These are phyloP conservation scores for Wallacemonas sp. DNA, from an alignment of 208 protist species.

Conservation along the genomic window DNA sequence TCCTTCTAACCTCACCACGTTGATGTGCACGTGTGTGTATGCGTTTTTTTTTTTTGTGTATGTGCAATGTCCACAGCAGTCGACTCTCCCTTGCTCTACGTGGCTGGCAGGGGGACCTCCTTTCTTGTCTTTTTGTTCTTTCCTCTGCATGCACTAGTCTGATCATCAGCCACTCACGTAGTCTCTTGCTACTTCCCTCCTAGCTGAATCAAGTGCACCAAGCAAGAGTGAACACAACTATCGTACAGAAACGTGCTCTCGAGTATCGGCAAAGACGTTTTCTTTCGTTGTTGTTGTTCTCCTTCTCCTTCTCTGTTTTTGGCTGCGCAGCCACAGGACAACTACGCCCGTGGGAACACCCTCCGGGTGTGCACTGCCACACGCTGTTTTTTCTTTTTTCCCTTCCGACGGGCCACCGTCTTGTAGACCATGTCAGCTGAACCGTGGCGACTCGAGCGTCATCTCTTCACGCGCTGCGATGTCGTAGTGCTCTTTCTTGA, in stretches of 20 bases:
- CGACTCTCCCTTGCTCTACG: not conserved
- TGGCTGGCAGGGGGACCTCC: not conserved
- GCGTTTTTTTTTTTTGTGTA: not conserved
- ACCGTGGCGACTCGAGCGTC: not conserved
- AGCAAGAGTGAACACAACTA: too few species aligned
- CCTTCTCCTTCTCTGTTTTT: not conserved
- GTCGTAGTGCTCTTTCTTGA: slow-evolving; percentile 51
- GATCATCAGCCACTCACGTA: not conserved
- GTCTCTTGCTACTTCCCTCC: too few species aligned
- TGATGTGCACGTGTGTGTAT: not conserved
- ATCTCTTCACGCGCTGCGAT: slow-evolving; percentile 36
- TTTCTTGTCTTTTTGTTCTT: slow-evolving; percentile 4
- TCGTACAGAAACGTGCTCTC: too few species aligned
- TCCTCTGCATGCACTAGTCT: not conserved
- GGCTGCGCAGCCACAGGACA: too few species aligned
- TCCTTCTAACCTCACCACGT: not conserved
- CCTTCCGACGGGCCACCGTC: not conserved
- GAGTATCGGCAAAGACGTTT: too few species aligned
- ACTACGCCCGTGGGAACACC: not conserved
- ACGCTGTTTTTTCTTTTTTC: slow-evolving; percentile 3
- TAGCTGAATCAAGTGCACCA: too few species aligned
- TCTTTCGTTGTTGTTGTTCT: slow-evolving; percentile 9
- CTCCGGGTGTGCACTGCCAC: not conserved
- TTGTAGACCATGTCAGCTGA: not conserved
- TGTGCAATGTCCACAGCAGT: not conserved